Base-by-base conservation (phyloP, 106 monocot genomes). In the Posidonia australis region DNA sequence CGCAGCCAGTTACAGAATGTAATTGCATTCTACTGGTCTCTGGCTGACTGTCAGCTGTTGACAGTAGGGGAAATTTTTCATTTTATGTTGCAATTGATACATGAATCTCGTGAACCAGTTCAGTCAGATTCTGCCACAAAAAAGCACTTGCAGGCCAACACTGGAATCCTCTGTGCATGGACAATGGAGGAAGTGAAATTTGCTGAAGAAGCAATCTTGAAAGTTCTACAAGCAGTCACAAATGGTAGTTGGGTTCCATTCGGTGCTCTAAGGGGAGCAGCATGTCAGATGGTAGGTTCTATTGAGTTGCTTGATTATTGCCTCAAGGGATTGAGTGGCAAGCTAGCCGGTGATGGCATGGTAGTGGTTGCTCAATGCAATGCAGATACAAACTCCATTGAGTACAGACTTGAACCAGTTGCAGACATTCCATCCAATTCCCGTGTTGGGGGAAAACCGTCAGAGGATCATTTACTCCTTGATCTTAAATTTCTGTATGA, bases 401-500 rank as follows among this genome's bases (percentile, higher is more conserved):
- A 90, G 63, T 94, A 76, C 78, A 83, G 89, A 44, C 72, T 91
- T 49, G 76, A 79, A 59, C 25, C 73, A 64, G 41, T 49, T 31
- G 14, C 58, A 11, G 19, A 42, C 13, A 31, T 36, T 14, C 13
- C 44, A 27, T 13, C 17, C 4, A n/a, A n/a, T 31, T n/a, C 19
- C 51, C 36, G 20, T 22, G 24, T 14, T 19, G 6, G 21, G 41
- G 36, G 5, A 13, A 71, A 19, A 51, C 77, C 78, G 0, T 52
- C 84, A 3, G 49, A 18, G 24, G 74, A 75, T 0, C 80, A 83
- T 0, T 22, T 88, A 9, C 18, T 83, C 3, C 22, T 61, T 45
- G 89, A 94, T 62, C 74, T 85, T 13, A 82, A 70, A 54, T 79
- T 77, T 41, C 64, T 93, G 16, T 88, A 83, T 44, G 60, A 85